A percentile compares a stretch with the other conserved stretches of the same genome.
phyloP scores from a whole-genome alignment of 768 basidiomycete species.

The Cytidiella melzeri region DNA sequence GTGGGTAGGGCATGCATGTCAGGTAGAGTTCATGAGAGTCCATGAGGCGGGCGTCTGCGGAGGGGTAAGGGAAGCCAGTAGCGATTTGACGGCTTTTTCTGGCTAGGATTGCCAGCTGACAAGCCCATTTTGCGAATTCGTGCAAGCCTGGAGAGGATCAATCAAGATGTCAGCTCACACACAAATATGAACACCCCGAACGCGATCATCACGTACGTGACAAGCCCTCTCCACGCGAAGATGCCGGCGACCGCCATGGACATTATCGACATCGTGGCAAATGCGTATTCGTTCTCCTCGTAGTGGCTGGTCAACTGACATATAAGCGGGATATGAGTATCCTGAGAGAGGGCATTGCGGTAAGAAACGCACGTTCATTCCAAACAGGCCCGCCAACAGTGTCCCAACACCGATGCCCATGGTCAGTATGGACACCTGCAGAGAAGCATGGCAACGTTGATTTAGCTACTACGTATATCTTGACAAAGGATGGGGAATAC shows the following conservation, averaged over 20 bases:
- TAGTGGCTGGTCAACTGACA: constrained; percentile 21
- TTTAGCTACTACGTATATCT: constrained; percentile 1
- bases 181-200: neutral
- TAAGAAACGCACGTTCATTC: constrained; percentile 79
- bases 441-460: neutral
- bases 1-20: too few species aligned
- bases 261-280: constrained; percentile 19
- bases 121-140: constrained; percentile 25
- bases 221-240: constrained; percentile 19
- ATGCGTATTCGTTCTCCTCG: constrained; percentile 23
- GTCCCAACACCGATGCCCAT: constrained; percentile 91
- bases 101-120: constrained; percentile 13
- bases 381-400: constrained; percentile 85
- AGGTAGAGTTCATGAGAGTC: constrained; percentile 8
- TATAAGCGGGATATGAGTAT: constrained; percentile 21
- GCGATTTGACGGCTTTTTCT: constrained; percentile 12
- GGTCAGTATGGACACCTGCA: constrained; percentile 85
- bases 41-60: constrained; percentile 9
- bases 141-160: constrained; percentile 13
- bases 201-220: constrained; percentile 9
- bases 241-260: constrained; percentile 14
- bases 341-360: constrained; percentile 10
- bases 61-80: constrained; percentile 18
- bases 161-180: neutral
- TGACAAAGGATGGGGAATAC: constrained; percentile 10